These are phyloP conservation scores for Umbellularia californica DNA, from an alignment of 164 flowering plant genomes.

Conservation along the genomic window DNA sequence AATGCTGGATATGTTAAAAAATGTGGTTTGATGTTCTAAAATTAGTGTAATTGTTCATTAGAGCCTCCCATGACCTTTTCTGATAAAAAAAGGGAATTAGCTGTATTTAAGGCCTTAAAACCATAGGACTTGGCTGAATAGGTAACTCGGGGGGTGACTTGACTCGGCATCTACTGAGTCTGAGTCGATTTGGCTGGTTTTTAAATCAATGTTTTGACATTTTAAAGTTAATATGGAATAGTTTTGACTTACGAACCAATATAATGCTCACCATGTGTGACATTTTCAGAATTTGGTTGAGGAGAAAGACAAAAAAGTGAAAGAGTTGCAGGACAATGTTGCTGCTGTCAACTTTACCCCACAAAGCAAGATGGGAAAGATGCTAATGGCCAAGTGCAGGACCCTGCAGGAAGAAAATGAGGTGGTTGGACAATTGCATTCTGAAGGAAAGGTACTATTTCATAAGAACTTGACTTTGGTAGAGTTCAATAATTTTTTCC, in stretches of 20 bases:
- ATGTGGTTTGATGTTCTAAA: too few relatives aligned
- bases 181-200: too few relatives aligned
- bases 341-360: slow-evolving; percentile 88
- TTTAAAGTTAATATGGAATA: not conserved
- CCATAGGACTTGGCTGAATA: too few relatives aligned
- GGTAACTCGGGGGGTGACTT: too few relatives aligned
- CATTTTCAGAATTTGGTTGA: slow-evolving; percentile 79
- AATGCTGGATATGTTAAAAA: too few relatives aligned
- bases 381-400: slow-evolving; percentile 93
- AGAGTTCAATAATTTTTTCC: not conserved
- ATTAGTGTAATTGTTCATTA: too few relatives aligned
- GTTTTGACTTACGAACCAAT: not conserved
- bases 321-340: slow-evolving; percentile 86
- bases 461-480: not conserved
- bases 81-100: too few relatives aligned
- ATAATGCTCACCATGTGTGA: slow-evolving; percentile 3
- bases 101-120: too few relatives aligned
- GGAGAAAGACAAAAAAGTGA: slow-evolving; percentile 93
- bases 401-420: slow-evolving; percentile 97
- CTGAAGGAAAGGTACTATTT: slow-evolving; percentile 86
- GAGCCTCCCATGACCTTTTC: too few relatives aligned
- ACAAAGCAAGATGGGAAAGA: slow-evolving; percentile 94
- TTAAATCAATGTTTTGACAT: not conserved
- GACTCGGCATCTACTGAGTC: too few relatives aligned
- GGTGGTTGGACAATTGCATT: slow-evolving; percentile 86